Base-by-base conservation (phyloP, 202 grass and related monocot genomes). In the Schoenoplectus tabernaemontani region DNA sequence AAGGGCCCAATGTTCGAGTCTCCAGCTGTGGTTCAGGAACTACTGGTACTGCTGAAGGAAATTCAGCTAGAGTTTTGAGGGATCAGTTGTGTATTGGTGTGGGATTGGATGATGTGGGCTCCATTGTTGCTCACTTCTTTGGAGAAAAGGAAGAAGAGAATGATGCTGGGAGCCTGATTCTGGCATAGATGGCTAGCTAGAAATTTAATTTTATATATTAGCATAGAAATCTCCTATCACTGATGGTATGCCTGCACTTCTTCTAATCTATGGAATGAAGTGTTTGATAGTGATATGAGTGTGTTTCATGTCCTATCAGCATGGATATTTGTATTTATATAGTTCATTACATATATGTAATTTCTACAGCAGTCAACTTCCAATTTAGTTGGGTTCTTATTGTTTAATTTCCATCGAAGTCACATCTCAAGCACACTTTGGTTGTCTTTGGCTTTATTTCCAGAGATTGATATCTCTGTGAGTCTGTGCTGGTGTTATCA, bases 81-180 rank as follows among this genome's bases (percentile, higher is more conserved):
- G 85, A 84, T 43, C 57, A 73, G 5, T 84, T 94, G 42, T 94
- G 70, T 57, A 76, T 92, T 38, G 89, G 87, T 51, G 91, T 97
- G 10, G 91, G 81, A 11, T 65, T 97, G 10, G 91, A 89, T 12
- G 95, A 92, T 90, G 95, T 94, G 13, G 88, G 58, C 20, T 33
- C 87, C 54, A 89, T 97, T 24, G 86, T 87, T 20, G 74, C 84
- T 23, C 69, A 84, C 51, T 84, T 83, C 46, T 76, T 76, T 3
- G 84, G 50, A 73, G 76, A 33, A 1, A n/a, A n/a, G n/a, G 43
- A 47, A 65, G 46, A 82, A 5, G 24, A 62, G 1, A 76, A 26
- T 67, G 47, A 44, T 56, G 72, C 19, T 0, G 68, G 77, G 10
- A 79, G 34, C 24, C 0, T 3, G 4, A 4, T 4, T 2, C 48